These are phyloP conservation scores for Metschnikowia matae DNA, from an alignment of 805 yeast species.

Conservation along the genomic window DNA sequence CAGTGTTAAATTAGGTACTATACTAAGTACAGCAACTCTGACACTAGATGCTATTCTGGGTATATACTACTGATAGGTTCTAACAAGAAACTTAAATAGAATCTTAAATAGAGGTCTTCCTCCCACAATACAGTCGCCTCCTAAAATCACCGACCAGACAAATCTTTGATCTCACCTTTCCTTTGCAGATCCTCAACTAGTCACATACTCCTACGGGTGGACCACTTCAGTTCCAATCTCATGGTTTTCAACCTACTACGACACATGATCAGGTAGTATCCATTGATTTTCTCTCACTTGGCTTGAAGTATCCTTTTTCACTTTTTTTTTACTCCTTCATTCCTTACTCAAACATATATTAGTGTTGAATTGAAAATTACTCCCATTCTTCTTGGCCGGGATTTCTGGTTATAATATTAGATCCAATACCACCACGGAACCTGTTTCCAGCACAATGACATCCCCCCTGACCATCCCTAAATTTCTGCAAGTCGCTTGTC, in stretches of 20 bases:
- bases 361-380: background rate
- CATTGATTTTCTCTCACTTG: background rate
- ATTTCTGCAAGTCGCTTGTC: no score
- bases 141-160: background rate
- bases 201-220: background rate
- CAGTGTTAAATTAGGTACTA: no score
- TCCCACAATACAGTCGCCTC: background rate
- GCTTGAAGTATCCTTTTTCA: background rate
- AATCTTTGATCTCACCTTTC: background rate
- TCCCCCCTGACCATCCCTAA: no score
- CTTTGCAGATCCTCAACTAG: background rate
- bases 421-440: background rate
- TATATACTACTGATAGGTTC: no score
- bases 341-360: background rate
- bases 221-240: background rate
- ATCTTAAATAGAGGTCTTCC: no score
- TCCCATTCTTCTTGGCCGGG: background rate
- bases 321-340: background rate
- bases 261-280: background rate
- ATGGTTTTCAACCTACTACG: background rate
- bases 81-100: no score
- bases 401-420: background rate
- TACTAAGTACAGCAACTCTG: no score
- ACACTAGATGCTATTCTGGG: no score
- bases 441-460: no score